Conservation (phyloP, 2,329 filamentous ascomycete genomes). For the Akanthomyces uredinophilus region DNA sequence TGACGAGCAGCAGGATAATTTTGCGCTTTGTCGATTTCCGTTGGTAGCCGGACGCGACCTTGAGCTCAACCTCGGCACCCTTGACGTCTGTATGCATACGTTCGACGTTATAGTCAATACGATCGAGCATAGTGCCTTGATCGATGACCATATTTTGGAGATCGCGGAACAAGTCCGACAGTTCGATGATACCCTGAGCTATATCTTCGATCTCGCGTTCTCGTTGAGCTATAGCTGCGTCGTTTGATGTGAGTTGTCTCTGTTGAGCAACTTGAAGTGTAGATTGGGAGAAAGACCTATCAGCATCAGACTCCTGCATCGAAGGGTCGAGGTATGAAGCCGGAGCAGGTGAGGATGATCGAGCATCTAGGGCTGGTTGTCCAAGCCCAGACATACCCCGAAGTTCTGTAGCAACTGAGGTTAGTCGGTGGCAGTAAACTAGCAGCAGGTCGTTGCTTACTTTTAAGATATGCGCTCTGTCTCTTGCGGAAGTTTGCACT, state of each 20-base stretch:
- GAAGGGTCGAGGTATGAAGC: slow-evolving; percentile 74
- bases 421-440: neutral
- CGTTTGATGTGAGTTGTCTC: slow-evolving; percentile 66
- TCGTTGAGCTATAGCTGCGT: slow-evolving; percentile 80
- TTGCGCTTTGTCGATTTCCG: slow-evolving; percentile 84
- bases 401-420: slow-evolving; percentile 51
- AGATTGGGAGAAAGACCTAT: slow-evolving; percentile 85
- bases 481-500: slow-evolving; percentile 94
- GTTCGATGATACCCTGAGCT: slow-evolving; percentile 93
- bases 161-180: slow-evolving; percentile 95
- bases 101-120: slow-evolving; percentile 98
- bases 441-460: slow-evolving; percentile 40
- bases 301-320: slow-evolving; percentile 86
- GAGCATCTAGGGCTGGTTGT: slow-evolving; percentile 45
- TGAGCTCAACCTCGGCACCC: slow-evolving; percentile 85
- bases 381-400: slow-evolving; percentile 62
- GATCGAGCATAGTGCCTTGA: slow-evolving; percentile 84
- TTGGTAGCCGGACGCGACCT: slow-evolving; percentile 84
- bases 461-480: slow-evolving; percentile 93
- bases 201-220: slow-evolving; percentile 98
- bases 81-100: slow-evolving; percentile 92
- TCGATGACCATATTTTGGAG: slow-evolving; percentile 93
- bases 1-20: slow-evolving; percentile 79
- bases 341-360: slow-evolving; percentile 45
- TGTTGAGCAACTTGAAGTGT: slow-evolving; percentile 77